Conservation (phyloP, 306 rosid species). For the Calophaca sinica region DNA sequence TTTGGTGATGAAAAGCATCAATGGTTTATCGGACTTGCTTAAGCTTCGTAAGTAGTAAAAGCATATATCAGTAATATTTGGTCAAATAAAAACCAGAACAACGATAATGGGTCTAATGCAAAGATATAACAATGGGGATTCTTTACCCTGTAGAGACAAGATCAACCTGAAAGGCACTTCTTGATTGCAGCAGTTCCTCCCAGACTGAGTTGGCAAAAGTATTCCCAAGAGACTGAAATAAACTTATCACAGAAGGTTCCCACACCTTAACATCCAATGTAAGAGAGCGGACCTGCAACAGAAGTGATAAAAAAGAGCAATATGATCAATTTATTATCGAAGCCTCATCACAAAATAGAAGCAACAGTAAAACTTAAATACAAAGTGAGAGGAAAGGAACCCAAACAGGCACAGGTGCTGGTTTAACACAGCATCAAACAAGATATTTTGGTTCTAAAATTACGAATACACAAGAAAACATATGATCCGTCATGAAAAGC, state of each 20-base stretch:
- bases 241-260: slow-evolving; percentile 96
- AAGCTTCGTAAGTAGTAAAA: slow-evolving; percentile 65
- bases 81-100: slow-evolving; percentile 28
- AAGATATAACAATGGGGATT: slow-evolving; percentile 48
- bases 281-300: slow-evolving; percentile 90
- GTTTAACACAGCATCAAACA: too few species aligned
- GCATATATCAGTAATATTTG: slow-evolving; percentile 48
- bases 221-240: slow-evolving; percentile 98
- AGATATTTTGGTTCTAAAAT: too few species aligned
- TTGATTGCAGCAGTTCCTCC: slow-evolving; percentile 97
- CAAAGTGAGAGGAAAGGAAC: too few species aligned
- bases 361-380: neutral
- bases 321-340: slow-evolving; percentile 40
- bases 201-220: slow-evolving; percentile 96
- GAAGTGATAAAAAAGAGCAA: slow-evolving; percentile 40
- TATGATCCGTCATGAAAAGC: too few species aligned
- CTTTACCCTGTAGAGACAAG: slow-evolving; percentile 88
- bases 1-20: slow-evolving; percentile 68
- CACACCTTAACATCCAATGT: slow-evolving; percentile 98
- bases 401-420: too few species aligned
- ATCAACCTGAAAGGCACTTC: slow-evolving; percentile 91
- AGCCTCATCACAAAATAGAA: slow-evolving; percentile 32
- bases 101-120: slow-evolving; percentile 5
- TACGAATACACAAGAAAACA: too few species aligned
- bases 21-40: slow-evolving; percentile 76